Evolutionary conservation across 345 rosid species (phyloP), one percentile per base, ranked within the genome.

Genomic region (Aquilaria sinensis): DNA sequence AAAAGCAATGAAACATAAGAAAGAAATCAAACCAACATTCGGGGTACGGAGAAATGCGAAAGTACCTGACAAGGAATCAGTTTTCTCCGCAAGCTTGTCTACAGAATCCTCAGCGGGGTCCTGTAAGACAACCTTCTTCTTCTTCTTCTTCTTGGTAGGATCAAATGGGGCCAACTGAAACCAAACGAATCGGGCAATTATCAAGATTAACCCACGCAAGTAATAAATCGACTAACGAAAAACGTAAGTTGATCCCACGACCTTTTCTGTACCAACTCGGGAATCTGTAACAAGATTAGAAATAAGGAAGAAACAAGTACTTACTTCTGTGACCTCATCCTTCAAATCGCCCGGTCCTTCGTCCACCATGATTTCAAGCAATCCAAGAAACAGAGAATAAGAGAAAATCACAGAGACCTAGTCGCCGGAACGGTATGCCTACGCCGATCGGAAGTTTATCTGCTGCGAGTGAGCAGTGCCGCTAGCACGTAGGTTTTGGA

Each of bases 101-200:
- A 82, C 78, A 13, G 82, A 59, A 43, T 86, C 97, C 67, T 88
- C 91, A 0, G 74, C 58, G 47, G 78, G 67, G 7, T 86, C 97
- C 67, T 83, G 89, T 41, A 81, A 63, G n/a, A 78, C 80, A 55
- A 80, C 80, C 71, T 85, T 90, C 89, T 94, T 94, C 83, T 94
- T 94, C 88, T 94, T 94, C 74, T 94, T 94, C 84, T 94, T 94
- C 63, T 94, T 94, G 55, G 89, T 69, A 14, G 97, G 97, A 74
- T 94, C 99, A 49, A 90, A 94, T 6, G 97, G 92, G 11, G 85
- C 81, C 61, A 88, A 78, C 96, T 94, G 66, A 73, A 64, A 51
- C 0, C 9, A 31, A 62, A 14, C 47, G 54, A 8, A 47, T 14
- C 45, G 66, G 23, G 47, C 3, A 37, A 37, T 37, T 9, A 58